Evolutionary conservation across 345 rosid genomes (phyloP).

Genomic region (thale cress (Arabidopsis thaliana)): TAIR10.1 NC_003070.9:1105501-1106000

Average conservation of each 20-base stretch:
- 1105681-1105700: slow-evolving; percentile 59
- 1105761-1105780: slow-evolving; percentile 82
- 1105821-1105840: slow-evolving; percentile 82
- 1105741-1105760: slow-evolving; percentile 78
- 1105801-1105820: slow-evolving; percentile 81
- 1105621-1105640: slow-evolving; percentile 64
- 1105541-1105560: slow-evolving; percentile 69
- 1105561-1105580: slow-evolving; percentile 63
- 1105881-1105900: slow-evolving; percentile 78
- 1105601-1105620: slow-evolving; percentile 71
- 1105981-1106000: slow-evolving; percentile 35
- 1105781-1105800: slow-evolving; percentile 65
- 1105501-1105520: slow-evolving; percentile 63
- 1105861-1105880: slow-evolving; percentile 77
- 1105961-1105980: slow-evolving; percentile 76
- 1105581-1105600: slow-evolving; percentile 88
- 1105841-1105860: slow-evolving; percentile 88
- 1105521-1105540: slow-evolving; percentile 67
- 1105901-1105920: slow-evolving; percentile 82
- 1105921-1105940: slow-evolving; percentile 70
- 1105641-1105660: slow-evolving; percentile 74
- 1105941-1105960: slow-evolving; percentile 55
- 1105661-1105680: slow-evolving; percentile 59
- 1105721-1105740: slow-evolving; percentile 83
- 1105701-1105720: slow-evolving; percentile 68